Evolutionary conservation across 257 asterid species (phyloP).

Genomic region (Linderniella brevidens): DNA sequence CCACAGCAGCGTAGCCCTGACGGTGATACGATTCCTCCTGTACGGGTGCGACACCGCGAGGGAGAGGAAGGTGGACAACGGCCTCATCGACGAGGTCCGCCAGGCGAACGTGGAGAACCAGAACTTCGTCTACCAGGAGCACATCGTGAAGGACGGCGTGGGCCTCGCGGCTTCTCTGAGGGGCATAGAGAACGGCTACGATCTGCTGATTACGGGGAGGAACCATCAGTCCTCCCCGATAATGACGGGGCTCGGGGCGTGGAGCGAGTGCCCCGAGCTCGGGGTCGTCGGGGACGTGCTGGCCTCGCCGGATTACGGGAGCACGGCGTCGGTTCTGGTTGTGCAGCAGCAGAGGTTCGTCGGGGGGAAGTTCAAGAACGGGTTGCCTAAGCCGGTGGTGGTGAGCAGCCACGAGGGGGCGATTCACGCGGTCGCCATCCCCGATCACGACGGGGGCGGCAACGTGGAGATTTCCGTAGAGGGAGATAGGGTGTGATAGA

Average conservation of each 20-base stretch:
- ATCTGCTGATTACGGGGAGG: constrained; percentile 48
- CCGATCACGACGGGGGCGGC: too few species aligned
- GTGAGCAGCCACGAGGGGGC: constrained; percentile 18
- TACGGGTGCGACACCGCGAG: constrained; percentile 42
- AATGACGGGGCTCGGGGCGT: constrained; percentile 45
- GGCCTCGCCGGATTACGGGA: constrained; percentile 41
- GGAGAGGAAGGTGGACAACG: constrained; percentile 43
- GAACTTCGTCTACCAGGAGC: constrained; percentile 46
- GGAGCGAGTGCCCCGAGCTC: constrained; percentile 88
- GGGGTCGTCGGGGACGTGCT: constrained; percentile 68
- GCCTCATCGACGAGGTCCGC: constrained; percentile 41
- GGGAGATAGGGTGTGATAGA: too few species aligned
- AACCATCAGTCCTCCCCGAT: constrained; percentile 43
- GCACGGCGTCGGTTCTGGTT: constrained; percentile 59
- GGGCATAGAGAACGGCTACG: constrained; percentile 24
- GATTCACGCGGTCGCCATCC: too few species aligned
- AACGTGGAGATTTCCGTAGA: too few species aligned
- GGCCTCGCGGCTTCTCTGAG: constrained; percentile 42
- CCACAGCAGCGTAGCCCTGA: constrained; percentile 34
- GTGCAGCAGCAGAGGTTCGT: constrained; percentile 53
- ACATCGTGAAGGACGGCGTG: constrained; percentile 53
- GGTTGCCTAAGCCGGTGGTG: constrained; percentile 24
- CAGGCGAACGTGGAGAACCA: constrained; percentile 34
- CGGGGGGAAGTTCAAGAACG: constrained; percentile 25
- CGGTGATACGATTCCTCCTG: constrained; percentile 46